Evolutionary conservation across 139 green algal genomes (phyloP).

Genomic region (Chloropicon primus): DNA sequence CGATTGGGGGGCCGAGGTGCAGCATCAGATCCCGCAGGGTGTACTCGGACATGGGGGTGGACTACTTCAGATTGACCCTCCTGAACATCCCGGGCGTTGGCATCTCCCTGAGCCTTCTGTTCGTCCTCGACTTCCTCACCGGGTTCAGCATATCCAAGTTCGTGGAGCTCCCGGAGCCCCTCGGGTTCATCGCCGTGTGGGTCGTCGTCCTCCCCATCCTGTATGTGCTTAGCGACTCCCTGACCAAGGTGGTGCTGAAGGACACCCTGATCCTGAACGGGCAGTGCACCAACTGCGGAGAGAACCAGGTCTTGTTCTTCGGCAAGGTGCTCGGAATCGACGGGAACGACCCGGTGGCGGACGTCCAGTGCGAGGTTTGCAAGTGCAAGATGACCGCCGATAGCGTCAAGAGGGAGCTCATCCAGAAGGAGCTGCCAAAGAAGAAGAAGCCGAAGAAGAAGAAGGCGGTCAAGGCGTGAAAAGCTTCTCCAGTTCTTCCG

Average conservation of each 20-base stretch:
- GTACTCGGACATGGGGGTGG: constrained; percentile 48
- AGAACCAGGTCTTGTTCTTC: background rate
- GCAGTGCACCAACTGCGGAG: background rate
- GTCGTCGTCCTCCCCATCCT: constrained; percentile 32
- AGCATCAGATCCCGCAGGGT: constrained; percentile 55
- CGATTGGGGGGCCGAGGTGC: constrained; percentile 56
- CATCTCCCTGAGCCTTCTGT: constrained; percentile 53
- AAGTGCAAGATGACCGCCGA: background rate
- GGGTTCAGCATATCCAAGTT: constrained; percentile 61
- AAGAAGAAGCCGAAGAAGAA: constrained; percentile 1
- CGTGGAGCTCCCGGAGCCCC: constrained; percentile 67
- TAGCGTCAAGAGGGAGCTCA: background rate
- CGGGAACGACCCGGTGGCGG: background rate
- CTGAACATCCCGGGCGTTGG: constrained; percentile 75
- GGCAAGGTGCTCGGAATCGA: background rate
- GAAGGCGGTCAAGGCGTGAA: background rate
- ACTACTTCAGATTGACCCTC: constrained; percentile 67
- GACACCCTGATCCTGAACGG: background rate
- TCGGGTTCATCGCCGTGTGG: constrained; percentile 65
- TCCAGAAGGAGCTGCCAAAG: background rate
- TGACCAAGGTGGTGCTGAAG: constrained; percentile 71
- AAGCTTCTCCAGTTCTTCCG: too few species aligned
- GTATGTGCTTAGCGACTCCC: constrained; percentile 54
- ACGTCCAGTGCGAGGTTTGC: background rate
- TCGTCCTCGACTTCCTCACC: constrained; percentile 68